These are phyloP conservation scores for Sporothrix mexicana DNA, from an alignment of 2,329 filamentous ascomycete species.

Conservation along the genomic window DNA sequence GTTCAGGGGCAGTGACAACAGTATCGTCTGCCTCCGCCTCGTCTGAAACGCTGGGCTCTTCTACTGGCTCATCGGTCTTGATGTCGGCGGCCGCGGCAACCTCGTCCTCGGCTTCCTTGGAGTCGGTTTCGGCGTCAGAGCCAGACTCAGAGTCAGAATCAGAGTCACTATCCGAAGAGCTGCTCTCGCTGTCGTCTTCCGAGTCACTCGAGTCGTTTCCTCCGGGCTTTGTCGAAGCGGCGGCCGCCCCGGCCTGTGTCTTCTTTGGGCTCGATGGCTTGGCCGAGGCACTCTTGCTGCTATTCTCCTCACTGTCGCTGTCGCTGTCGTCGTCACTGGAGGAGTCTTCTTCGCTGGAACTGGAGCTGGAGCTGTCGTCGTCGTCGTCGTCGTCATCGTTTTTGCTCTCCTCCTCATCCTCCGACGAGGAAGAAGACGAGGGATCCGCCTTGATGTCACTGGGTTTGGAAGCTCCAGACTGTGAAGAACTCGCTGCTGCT, in stretches of 20 bases:
- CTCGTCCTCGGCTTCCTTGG: constrained; percentile 12
- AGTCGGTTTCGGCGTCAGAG: background rate
- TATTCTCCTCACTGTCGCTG: constrained; percentile 7
- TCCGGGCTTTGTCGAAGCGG: background rate
- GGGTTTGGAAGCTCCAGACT: too few relatives aligned
- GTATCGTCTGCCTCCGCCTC: background rate
- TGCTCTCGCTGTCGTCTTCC: background rate
- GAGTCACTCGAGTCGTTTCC: background rate
- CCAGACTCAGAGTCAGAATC: background rate
- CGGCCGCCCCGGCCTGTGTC: background rate
- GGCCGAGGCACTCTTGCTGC: background rate
- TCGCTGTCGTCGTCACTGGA: background rate
- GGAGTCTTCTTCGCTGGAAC: background rate
- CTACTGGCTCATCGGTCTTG: background rate
- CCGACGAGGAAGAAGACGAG: background rate
- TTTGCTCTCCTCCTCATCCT: background rate
- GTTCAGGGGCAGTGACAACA: background rate
- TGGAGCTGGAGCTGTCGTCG: constrained; percentile 13
- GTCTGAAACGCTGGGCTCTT: background rate
- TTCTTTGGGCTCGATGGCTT: background rate
- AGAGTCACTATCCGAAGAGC: background rate
- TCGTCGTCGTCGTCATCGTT: constrained; percentile 13
- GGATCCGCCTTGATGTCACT: background rate
- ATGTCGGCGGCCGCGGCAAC: background rate
- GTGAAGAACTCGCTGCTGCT: too few relatives aligned